Conservation (phyloP, 306 rosid species). For the Corylus heterophylla region DNA sequence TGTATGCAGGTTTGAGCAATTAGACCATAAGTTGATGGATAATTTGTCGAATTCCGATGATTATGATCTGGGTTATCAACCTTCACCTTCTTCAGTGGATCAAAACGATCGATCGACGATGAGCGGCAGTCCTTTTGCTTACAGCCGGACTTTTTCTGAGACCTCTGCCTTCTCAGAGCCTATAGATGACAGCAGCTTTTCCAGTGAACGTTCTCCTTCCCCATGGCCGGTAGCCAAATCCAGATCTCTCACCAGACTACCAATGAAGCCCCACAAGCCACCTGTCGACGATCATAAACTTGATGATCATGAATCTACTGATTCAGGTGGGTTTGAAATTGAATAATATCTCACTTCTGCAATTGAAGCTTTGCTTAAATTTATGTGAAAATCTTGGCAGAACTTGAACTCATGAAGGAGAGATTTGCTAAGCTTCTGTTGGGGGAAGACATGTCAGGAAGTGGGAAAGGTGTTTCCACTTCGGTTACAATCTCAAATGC, state of each 20-base stretch:
- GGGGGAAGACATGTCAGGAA: slow-evolving; percentile 98
- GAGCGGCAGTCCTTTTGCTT: slow-evolving; percentile 63
- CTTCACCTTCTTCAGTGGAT: slow-evolving; percentile 70
- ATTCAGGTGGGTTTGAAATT: slow-evolving; percentile 54
- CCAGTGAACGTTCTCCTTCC: slow-evolving; percentile 60
- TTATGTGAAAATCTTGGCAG: slow-evolving; percentile 38
- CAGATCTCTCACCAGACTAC: slow-evolving; percentile 45
- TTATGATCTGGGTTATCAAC: slow-evolving; percentile 59
- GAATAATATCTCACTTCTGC: neutral
- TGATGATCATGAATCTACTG: slow-evolving; percentile 56
- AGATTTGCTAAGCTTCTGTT: slow-evolving; percentile 85
- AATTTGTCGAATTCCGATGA: slow-evolving; percentile 50
- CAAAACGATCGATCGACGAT: slow-evolving; percentile 61
- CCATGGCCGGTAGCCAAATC: slow-evolving; percentile 47
- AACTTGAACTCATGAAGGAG: slow-evolving; percentile 81
- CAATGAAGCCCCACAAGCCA: slow-evolving; percentile 45
- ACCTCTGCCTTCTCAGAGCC: slow-evolving; percentile 69
- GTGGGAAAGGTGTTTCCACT: slow-evolving; percentile 96
- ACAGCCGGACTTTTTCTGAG: slow-evolving; percentile 63
- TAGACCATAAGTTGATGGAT: slow-evolving; percentile 49
- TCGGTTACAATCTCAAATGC: slow-evolving; percentile 92
- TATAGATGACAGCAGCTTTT: slow-evolving; percentile 52
- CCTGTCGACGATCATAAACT: slow-evolving; percentile 35
- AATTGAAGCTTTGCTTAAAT: slow-evolving; percentile 9
- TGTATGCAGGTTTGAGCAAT: slow-evolving; percentile 53